Percentiles rank a stretch among this genome's conserved stretches.
Evolutionary conservation across 2,329 filamentous ascomycete species (phyloP).

Genomic region (Colletotrichum sublineola): DNA sequence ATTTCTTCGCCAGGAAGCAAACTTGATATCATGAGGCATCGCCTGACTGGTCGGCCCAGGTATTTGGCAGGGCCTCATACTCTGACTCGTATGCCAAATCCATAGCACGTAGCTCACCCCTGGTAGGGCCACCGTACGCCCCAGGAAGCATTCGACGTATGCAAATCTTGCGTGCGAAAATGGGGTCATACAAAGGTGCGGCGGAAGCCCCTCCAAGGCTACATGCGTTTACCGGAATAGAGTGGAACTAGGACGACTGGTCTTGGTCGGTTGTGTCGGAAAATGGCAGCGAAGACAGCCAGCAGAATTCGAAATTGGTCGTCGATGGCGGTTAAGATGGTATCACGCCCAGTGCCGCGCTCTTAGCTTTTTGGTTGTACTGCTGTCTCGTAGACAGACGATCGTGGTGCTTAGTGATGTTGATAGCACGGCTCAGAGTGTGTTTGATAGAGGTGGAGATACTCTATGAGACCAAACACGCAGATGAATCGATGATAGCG

Average conservation of each 20-base stretch:
- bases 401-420: background rate
- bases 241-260: background rate
- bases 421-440: too few species aligned
- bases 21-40: background rate
- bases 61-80: conserved; percentile 37
- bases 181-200: background rate
- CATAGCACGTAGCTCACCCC: background rate
- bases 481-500: background rate
- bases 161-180: conserved; percentile 8
- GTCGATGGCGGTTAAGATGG: background rate
- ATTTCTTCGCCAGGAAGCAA: background rate
- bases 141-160: conserved; percentile 4
- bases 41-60: conserved; percentile 23
- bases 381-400: background rate
- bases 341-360: background rate
- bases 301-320: background rate
- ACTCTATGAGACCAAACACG: background rate
- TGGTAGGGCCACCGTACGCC: background rate
- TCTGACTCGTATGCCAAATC: conserved; percentile 1
- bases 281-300: conserved; percentile 17
- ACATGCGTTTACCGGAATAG: background rate
- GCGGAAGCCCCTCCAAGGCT: background rate
- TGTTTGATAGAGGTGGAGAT: background rate
- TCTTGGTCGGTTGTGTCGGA: background rate
- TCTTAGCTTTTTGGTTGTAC: background rate